Evolutionary conservation across 2,329 filamentous ascomycete species (phyloP).

Genomic region (Cercospora canescens): DNA sequence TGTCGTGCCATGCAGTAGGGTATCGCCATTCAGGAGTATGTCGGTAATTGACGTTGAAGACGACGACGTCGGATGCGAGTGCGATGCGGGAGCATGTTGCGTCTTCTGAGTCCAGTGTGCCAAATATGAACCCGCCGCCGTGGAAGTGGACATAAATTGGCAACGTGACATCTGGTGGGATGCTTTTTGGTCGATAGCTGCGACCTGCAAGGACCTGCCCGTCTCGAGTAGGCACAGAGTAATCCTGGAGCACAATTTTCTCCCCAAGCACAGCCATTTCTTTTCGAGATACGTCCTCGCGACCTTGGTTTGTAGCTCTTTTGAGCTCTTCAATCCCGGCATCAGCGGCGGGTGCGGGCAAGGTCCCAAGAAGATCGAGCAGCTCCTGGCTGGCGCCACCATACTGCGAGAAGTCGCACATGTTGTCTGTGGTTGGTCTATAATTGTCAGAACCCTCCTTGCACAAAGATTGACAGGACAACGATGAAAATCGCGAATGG

Average conservation of each 20-base stretch:
- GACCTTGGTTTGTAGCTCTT: constrained; percentile 10
- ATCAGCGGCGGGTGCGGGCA: constrained; percentile 13
- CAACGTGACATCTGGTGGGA: constrained; percentile 39
- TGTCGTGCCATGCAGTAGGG: constrained; percentile 56
- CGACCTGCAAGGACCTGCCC: constrained; percentile 47
- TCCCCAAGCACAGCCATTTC: constrained; percentile 13
- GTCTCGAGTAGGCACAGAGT: constrained; percentile 46
- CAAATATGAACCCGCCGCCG: constrained; percentile 60
- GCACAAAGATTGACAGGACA: not conserved
- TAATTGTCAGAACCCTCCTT: not conserved
- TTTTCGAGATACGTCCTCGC: constrained; percentile 15
- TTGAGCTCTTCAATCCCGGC: constrained; percentile 20
- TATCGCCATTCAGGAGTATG: constrained; percentile 58
- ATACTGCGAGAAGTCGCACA: constrained; percentile 26
- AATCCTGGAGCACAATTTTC: constrained; percentile 15
- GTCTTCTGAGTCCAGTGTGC: constrained; percentile 56
- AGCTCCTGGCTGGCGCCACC: constrained; percentile 21
- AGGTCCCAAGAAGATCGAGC: constrained; percentile 10
- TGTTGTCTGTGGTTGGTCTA: not conserved
- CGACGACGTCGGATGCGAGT: constrained; percentile 43
- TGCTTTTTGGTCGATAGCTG: constrained; percentile 46
- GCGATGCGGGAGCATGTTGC: constrained; percentile 53
- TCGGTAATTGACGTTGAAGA: constrained; percentile 60
- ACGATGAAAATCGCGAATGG: not conserved
- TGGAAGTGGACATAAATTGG: constrained; percentile 53